Base-by-base conservation (phyloP, 2,329 filamentous ascomycete genomes). In the Alternaria triticimaculans region DNA sequence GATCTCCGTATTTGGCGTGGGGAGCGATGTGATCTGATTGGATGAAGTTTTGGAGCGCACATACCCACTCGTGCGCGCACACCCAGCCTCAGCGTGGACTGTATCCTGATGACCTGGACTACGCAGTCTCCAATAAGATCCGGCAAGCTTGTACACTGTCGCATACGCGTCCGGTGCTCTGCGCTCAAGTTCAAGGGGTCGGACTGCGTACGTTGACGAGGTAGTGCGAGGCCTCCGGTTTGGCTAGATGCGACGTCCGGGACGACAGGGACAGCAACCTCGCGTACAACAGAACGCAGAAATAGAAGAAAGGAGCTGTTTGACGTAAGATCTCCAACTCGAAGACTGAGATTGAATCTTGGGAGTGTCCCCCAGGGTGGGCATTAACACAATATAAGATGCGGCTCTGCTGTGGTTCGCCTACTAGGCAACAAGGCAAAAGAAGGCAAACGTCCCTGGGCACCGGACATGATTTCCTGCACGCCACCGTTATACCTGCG, bases 341-440 rank as follows among this genome's bases (percentile, higher is more conserved):
- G 14, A 50, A 50, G 48, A 15, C 48, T 50, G 48, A 30, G 48
- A 28, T n/a, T 18, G n/a, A n/a, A 23, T 30, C n/a, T 23, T 30
- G 15, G 21, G 14, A 50, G 23, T 18, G 48, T 23, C 20, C 21
- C 21, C 20, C 20, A 23, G 20, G 43, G 44, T 23, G 44, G 44
- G 20, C 44, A 46, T 46, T 23, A 23, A 23, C 10, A 23, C 20
- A 15, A 21, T 46, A 23, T 46, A 46, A 46, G 21, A 26, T 50
- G 48, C 23, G 48, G 48, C 48, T 50, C 48, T 50, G 48, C 25
- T 46, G 23, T 50, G 48, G 48, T 30, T 26, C 48, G 48, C 48
- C 46, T n/a, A 50, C 23, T 30, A 50, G 48, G 48, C 48, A 50
- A 50, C 48, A 50, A 50, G 48, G 48, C 48, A 50, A 50, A 50